Percentiles rank a stretch among this genome's conserved stretches.
These are phyloP conservation scores for Senna tora DNA, from an alignment of 306 rosid species.

Conservation along the genomic window DNA sequence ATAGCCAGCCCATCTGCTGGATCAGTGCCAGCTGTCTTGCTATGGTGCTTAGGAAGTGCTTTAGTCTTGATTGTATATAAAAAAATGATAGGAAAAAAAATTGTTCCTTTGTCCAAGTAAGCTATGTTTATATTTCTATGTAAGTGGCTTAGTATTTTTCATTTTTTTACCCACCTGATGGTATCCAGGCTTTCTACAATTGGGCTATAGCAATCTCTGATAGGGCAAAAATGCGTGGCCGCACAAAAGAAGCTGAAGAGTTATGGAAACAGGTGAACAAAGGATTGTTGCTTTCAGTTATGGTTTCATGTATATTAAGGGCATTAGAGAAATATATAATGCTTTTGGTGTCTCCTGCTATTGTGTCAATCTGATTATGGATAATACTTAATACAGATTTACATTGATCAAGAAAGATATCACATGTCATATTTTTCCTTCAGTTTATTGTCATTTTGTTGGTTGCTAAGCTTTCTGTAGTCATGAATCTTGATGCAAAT, in stretches of 20 bases:
- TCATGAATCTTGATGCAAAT: slow-evolving; percentile 3
- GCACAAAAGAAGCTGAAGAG: slow-evolving; percentile 99
- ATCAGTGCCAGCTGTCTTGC: neutral
- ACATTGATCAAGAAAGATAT: slow-evolving; percentile 7
- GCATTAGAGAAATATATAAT: slow-evolving; percentile 5
- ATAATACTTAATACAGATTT: slow-evolving; percentile 22
- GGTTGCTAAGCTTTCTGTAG: neutral
- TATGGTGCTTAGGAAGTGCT: slow-evolving; percentile 9
- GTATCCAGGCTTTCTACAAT: slow-evolving; percentile 87
- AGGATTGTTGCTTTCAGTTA: slow-evolving; percentile 32
- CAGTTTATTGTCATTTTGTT: slow-evolving; percentile 19
- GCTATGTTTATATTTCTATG: neutral
- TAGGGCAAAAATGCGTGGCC: slow-evolving; percentile 99
- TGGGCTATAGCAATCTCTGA: slow-evolving; percentile 99
- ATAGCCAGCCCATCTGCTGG: slow-evolving; percentile 21
- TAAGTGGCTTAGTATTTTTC: neutral
- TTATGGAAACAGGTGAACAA: slow-evolving; percentile 91
- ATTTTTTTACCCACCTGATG: slow-evolving; percentile 11
- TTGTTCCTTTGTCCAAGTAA: neutral
- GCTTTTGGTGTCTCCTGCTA: slow-evolving; percentile 18
- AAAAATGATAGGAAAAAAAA: slow-evolving; percentile 20
- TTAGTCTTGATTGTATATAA: slow-evolving; percentile 5
- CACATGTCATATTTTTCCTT: slow-evolving; percentile 23
- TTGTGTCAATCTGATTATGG: slow-evolving; percentile 13
- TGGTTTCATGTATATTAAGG: slow-evolving; percentile 21